Evolutionary conservation across 495 filamentous ascomycete genomes (phyloP).

Genomic region (Trichoderma reesei): DNA sequence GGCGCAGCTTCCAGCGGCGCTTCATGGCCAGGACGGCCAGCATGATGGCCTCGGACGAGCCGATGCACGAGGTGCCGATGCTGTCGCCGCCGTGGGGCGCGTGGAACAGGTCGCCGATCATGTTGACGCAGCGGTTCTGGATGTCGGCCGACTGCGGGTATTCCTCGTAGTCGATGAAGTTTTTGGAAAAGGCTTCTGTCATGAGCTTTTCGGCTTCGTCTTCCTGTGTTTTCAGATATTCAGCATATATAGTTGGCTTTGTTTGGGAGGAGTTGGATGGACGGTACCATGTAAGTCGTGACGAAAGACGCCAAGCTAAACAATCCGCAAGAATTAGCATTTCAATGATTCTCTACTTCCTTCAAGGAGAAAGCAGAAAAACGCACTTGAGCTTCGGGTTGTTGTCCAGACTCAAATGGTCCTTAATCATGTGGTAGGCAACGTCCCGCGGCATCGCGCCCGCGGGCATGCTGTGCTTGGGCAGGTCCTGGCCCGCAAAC

Average conservation of each 20-base stretch:
- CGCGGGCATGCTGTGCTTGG: conserved; percentile 82
- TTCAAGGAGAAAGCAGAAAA: too few species aligned
- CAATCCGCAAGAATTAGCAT: conserved; percentile 2
- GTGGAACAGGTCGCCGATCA: conserved; percentile 86
- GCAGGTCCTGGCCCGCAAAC: conserved; percentile 69
- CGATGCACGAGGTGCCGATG: conserved; percentile 78
- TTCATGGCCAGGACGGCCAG: conserved; percentile 87
- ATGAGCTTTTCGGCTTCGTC: conserved; percentile 87
- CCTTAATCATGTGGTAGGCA: conserved; percentile 93
- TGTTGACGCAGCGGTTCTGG: conserved; percentile 84
- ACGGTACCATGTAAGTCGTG: conserved; percentile 79
- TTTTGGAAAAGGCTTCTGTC: conserved; percentile 79
- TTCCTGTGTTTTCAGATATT: conserved; percentile 41
- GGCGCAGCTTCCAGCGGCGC: conserved; percentile 83
- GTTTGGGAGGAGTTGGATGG: too few species aligned
- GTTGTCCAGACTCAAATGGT: conserved; percentile 82
- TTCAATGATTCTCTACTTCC: too few species aligned
- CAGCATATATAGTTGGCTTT: not conserved
- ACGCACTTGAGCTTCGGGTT: conserved; percentile 80
- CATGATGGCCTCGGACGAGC: conserved; percentile 86
- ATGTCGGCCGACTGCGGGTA: conserved; percentile 84
- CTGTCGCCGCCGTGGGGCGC: conserved; percentile 47
- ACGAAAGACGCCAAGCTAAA: conserved; percentile 65
- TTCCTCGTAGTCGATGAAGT: conserved; percentile 92
- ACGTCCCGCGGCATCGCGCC: conserved; percentile 77